These are phyloP conservation scores for Kingdonia uniflora DNA, from an alignment of 164 flowering plant genomes.

Conservation along the genomic window DNA sequence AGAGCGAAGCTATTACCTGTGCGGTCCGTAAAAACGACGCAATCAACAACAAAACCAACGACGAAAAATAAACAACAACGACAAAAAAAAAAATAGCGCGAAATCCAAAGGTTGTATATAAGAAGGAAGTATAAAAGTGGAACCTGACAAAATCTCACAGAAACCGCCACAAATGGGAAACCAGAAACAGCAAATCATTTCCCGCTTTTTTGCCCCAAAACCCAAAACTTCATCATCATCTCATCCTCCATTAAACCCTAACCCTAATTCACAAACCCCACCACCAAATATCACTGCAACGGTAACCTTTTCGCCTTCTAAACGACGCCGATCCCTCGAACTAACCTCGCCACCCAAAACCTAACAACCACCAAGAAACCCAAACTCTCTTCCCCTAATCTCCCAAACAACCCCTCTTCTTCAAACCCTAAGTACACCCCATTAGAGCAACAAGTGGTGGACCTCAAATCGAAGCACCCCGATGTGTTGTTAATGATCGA, in stretches of 20 bases:
- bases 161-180: conserved; percentile 53
- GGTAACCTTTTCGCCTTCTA: conserved; percentile 66
- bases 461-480: conserved; percentile 53
- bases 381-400: conserved; percentile 34
- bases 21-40: too few relatives aligned
- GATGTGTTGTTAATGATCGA: conserved; percentile 92
- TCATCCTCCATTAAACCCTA: neutral
- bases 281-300: conserved; percentile 69
- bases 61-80: too few relatives aligned
- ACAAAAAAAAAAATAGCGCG: too few relatives aligned
- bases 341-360: conserved; percentile 19
- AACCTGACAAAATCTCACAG: too few relatives aligned
- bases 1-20: too few relatives aligned
- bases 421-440: conserved; percentile 61
- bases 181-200: conserved; percentile 84
- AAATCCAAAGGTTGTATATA: too few relatives aligned
- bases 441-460: conserved; percentile 73
- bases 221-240: conserved; percentile 27
- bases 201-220: conserved; percentile 88
- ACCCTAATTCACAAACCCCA: conserved; percentile 23
- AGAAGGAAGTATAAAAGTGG: too few relatives aligned
- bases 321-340: conserved; percentile 38
- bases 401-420: conserved; percentile 38
- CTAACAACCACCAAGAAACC: conserved; percentile 32
- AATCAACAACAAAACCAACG: too few relatives aligned